phyloP scores from a whole-genome alignment of 2,329 filamentous ascomycete species.

The Colletotrichum graminicola region DNA sequence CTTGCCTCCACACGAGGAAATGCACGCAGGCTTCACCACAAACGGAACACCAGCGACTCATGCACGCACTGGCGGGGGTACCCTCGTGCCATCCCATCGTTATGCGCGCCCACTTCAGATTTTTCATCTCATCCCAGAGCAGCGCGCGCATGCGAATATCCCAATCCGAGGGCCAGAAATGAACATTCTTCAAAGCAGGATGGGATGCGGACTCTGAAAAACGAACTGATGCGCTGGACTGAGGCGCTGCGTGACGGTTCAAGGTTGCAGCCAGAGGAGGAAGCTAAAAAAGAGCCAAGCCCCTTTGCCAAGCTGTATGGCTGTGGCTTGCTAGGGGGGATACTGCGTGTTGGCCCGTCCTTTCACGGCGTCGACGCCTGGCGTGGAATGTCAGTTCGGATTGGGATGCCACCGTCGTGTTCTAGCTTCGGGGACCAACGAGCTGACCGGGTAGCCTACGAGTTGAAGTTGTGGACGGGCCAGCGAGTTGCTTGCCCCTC shows the following conservation, averaged over 20 bases:
- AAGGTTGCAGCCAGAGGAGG: conserved; percentile 2
- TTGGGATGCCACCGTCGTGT: conserved; percentile 3
- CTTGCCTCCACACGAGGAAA: background rate
- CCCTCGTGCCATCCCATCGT: conserved; percentile 7
- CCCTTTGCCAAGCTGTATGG: conserved; percentile 6
- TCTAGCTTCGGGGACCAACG: conserved; percentile 2
- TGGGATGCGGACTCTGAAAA: background rate
- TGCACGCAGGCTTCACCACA: conserved; percentile 1
- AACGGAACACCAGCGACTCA: conserved; percentile 8
- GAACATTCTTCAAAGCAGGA: conserved; percentile 3
- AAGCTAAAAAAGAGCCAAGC: conserved; percentile 7
- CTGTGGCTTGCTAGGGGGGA: conserved; percentile 1
- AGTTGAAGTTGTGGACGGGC: background rate
- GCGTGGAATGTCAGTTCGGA: background rate
- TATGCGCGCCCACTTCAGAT: background rate
- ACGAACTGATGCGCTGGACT: conserved; percentile 4
- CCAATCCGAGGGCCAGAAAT: background rate
- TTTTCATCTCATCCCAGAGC: conserved; percentile 2
- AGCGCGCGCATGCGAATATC: background rate
- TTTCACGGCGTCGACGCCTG: background rate
- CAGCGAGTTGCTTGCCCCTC: background rate
- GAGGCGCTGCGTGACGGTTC: background rate
- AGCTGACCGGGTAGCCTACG: background rate
- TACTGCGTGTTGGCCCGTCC: background rate
- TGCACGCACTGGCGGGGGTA: conserved; percentile 10